phyloP scores from a whole-genome alignment of 352 stramenopile genomes.

The Pythium grandisporangium region DNA sequence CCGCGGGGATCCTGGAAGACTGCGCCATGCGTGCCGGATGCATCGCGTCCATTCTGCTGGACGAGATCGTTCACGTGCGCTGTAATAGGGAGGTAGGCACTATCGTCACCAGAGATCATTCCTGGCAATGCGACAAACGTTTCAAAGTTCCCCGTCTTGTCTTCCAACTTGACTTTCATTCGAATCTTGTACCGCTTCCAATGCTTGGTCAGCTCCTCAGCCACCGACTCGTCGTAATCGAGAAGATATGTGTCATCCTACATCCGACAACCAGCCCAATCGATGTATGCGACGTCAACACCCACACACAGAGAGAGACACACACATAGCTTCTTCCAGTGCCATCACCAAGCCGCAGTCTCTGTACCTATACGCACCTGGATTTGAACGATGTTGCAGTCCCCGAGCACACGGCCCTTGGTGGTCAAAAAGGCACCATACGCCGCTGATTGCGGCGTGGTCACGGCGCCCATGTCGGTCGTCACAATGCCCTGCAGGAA shows the following conservation, averaged over 20 bases:
- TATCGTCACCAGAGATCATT: constrained; percentile 15
- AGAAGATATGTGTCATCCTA: constrained; percentile 61
- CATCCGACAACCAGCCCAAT: not conserved
- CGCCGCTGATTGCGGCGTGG: constrained; percentile 38
- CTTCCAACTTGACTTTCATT: constrained; percentile 71
- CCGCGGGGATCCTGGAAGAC: constrained; percentile 58
- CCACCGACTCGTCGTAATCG: constrained; percentile 55
- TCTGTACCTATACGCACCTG: constrained; percentile 26
- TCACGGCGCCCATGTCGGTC: constrained; percentile 71
- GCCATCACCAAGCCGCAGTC: too few species aligned
- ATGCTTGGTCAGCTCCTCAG: constrained; percentile 62
- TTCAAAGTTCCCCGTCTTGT: constrained; percentile 42
- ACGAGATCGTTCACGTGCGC: constrained; percentile 17
- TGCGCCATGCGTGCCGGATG: constrained; percentile 16
- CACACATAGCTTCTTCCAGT: not conserved
- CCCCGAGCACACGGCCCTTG: constrained; percentile 68
- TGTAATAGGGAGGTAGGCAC: constrained; percentile 7
- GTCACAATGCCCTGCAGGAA: constrained; percentile 81
- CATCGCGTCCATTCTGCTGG: constrained; percentile 23
- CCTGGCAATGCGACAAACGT: constrained; percentile 44
- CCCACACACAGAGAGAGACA: not conserved
- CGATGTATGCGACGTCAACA: not conserved
- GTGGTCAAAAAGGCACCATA: constrained; percentile 77
- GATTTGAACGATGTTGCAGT: constrained; percentile 68
- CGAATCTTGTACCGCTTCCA: constrained; percentile 86